phyloP scores from a whole-genome alignment of 345 rosid species.

The Citrus sp. region DNA sequence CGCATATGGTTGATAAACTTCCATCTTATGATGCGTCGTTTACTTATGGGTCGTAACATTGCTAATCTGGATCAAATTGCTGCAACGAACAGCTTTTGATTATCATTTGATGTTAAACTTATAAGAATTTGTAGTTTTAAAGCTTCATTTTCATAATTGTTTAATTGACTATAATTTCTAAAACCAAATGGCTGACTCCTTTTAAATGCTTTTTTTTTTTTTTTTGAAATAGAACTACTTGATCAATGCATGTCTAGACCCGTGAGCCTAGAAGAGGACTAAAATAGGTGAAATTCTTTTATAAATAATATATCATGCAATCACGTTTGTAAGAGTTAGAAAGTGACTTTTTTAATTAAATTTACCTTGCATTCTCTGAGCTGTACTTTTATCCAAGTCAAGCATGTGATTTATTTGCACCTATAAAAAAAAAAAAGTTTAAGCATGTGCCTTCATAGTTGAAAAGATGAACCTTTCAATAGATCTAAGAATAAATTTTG shows the following conservation, averaged over 20 bases:
- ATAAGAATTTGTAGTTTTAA: too few species aligned
- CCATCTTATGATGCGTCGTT: neutral
- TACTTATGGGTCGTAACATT: neutral
- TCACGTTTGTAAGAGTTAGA: neutral
- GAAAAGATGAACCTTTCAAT: neutral
- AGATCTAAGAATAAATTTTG: conserved; percentile 8
- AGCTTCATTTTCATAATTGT: neutral
- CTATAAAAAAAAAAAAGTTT: neutral
- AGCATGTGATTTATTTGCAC: neutral
- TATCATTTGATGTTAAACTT: neutral
- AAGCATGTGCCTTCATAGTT: conserved; percentile 21
- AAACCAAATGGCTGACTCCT: neutral
- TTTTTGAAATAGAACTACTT: too few species aligned
- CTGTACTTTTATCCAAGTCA: neutral
- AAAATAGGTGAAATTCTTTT: neutral
- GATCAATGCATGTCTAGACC: too few species aligned
- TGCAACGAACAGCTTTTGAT: neutral
- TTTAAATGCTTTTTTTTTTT: too few species aligned
- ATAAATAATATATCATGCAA: neutral
- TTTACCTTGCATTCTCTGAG: neutral
- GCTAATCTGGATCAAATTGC: neutral
- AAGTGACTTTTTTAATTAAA: neutral
- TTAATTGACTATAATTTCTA: too few species aligned
- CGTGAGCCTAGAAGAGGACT: neutral
- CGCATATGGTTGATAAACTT: neutral